Evolutionary conservation across 805 yeast species (phyloP).

Genomic region (Limtongia smithiae): DNA sequence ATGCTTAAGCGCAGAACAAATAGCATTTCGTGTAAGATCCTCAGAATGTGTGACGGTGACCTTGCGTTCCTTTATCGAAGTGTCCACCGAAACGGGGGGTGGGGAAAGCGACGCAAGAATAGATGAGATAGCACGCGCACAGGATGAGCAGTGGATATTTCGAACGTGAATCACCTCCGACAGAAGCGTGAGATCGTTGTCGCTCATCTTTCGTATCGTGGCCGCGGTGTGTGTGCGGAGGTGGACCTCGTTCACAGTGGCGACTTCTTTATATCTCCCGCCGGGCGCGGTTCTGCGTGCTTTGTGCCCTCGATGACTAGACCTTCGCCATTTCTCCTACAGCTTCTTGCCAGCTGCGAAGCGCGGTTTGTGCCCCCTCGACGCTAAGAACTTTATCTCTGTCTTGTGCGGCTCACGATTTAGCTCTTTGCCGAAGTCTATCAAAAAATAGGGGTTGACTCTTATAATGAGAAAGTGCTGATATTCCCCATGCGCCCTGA

Average conservation of each 20-base stretch:
- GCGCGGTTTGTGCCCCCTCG: background rate
- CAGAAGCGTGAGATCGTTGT: slow-evolving; percentile 13
- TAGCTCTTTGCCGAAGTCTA: too few species aligned
- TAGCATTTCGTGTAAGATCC: slow-evolving; percentile 18
- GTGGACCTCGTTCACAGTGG: background rate
- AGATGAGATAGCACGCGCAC: slow-evolving; percentile 24
- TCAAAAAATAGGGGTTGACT: too few species aligned
- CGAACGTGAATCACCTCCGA: slow-evolving; percentile 23
- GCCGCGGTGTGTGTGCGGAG: too few species aligned
- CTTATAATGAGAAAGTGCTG: too few species aligned
- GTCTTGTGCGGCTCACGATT: too few species aligned
- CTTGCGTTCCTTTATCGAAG: slow-evolving; percentile 21
- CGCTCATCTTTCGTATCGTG: slow-evolving; percentile 8
- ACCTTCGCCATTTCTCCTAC: background rate
- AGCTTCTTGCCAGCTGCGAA: too few species aligned
- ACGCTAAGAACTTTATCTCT: background rate
- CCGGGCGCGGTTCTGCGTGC: background rate
- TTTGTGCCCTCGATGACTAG: slow-evolving; percentile 4
- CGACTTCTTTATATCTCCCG: background rate
- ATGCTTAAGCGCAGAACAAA: slow-evolving; percentile 27
- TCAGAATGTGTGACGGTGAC: slow-evolving; percentile 27
- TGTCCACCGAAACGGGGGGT: slow-evolving; percentile 14
- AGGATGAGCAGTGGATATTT: slow-evolving; percentile 30
- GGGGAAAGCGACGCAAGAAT: slow-evolving; percentile 27
- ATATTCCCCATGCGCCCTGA: too few species aligned